Evolutionary conservation across 257 asterid species (phyloP).

Genomic region (Gentiana dahurica): DNA sequence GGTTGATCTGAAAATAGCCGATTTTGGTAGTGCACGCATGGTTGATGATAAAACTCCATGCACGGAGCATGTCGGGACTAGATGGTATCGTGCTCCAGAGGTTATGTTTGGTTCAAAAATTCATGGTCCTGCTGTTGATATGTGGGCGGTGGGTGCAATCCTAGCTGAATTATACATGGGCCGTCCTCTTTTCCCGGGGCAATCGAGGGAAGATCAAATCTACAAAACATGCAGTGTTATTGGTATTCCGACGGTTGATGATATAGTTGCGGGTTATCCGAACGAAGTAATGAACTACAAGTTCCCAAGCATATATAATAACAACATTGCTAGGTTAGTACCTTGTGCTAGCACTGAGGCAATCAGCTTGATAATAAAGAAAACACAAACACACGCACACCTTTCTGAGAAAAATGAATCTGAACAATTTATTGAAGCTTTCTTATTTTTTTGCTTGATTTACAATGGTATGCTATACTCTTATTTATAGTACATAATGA

Average conservation of each 20-base stretch:
- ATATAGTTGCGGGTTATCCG: background rate
- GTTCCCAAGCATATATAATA: background rate
- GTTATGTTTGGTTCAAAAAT: background rate
- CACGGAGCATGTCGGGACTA: slow-evolving; percentile 75
- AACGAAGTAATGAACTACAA: background rate
- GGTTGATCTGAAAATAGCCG: slow-evolving; percentile 43
- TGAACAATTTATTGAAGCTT: no score
- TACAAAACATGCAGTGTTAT: background rate
- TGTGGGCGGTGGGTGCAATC: no score
- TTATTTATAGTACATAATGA: no score
- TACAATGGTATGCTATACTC: no score
- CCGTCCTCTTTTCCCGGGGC: background rate
- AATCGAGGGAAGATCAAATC: background rate
- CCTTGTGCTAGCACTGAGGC: background rate
- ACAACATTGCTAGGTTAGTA: no score
- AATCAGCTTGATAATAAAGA: background rate
- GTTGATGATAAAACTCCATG: slow-evolving; percentile 55
- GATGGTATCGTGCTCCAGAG: background rate
- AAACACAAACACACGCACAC: no score
- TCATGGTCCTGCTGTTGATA: slow-evolving; percentile 37
- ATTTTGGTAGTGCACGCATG: slow-evolving; percentile 86
- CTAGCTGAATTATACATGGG: no score
- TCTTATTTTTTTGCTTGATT: no score
- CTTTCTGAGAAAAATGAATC: no score
- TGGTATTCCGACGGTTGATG: background rate